These are phyloP conservation scores for Xerocomus minutiporus DNA, from an alignment of 1,284 basidiomycete species.

Conservation along the genomic window DNA sequence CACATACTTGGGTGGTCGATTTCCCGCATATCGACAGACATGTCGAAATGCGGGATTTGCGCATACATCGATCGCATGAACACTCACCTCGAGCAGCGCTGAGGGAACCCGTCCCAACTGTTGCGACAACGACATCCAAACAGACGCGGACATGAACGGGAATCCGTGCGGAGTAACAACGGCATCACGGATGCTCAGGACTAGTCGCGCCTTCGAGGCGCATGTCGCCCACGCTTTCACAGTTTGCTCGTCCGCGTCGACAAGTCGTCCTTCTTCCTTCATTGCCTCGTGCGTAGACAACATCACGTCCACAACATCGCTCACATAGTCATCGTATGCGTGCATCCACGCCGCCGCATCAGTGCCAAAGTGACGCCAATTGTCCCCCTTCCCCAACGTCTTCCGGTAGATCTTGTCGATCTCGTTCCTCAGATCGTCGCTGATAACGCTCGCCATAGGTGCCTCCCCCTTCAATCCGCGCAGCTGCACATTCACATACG, in stretches of 20 bases:
- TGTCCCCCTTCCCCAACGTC: neutral
- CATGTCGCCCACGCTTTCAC: too few species aligned
- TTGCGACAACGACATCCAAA: neutral
- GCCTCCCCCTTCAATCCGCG: too few species aligned
- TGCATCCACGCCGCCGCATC: neutral
- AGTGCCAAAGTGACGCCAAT: neutral
- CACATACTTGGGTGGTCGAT: too few species aligned
- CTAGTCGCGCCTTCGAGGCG: neutral
- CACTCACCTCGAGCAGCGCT: neutral
- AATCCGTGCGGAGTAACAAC: neutral
- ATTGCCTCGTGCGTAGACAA: neutral
- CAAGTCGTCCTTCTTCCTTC: neutral
- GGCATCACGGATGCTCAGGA: too few species aligned
- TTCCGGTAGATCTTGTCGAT: neutral
- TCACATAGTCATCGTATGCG: neutral
- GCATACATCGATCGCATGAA: too few species aligned
- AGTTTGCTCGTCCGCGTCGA: too few species aligned
- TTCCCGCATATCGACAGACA: too few species aligned
- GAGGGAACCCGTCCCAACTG: neutral
- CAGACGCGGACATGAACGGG: neutral
- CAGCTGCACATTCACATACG: too few species aligned
- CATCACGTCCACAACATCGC: neutral
- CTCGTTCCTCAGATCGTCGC: too few species aligned
- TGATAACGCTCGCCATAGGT: too few species aligned
- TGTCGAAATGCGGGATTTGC: too few species aligned